Evolutionary conservation across 306 rosid genomes (phyloP), one percentile per base, ranked within the genome.

Genomic region (Cyclanthera cordifolia): DNA sequence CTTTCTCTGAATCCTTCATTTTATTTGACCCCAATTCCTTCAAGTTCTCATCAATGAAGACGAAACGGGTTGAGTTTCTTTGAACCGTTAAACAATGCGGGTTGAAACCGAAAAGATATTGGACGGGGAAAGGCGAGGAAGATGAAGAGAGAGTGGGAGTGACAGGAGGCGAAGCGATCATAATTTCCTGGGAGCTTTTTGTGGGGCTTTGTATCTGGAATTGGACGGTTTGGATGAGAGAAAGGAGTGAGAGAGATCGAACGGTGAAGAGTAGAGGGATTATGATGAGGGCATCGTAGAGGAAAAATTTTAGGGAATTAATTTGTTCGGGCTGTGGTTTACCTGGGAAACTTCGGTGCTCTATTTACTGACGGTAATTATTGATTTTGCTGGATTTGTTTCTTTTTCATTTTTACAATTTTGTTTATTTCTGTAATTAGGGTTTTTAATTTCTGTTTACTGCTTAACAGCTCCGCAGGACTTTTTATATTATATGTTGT

Each of bases 1-100:
- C 25, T 73, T 85, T 89, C 69, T 87, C 96, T 1, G 84, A 58
- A 30, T 87, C 95, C 70, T 81, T 93, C 98, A 93, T 89, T 63
- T 54, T 12, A 13, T n/a, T n/a, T n/a, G n/a, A n/a, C n/a, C n/a
- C n/a, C n/a, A 13, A 12, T 3, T 13, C 15, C 50, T 1, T 48
- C 52, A 34, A 34, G 7, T 6, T 34, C 41, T 34, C 41, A 34
- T 34, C 41, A 34, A 34, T 34, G 41, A 4, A 34, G 41, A 34
- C 5, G 41, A 34, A 34, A 34, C 41, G 41, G 41, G 41, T 34
- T 34, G 41, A 34, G 7, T 2, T 34, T 4, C 6, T 6, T 34
- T 4, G 4, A 61, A 2, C 11, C 32, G 25, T 5, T 61, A 5
- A 17, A 39, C 49, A 61, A 61, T 61, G 70, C 53, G 27, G 21